Percentiles rank a stretch among this genome's conserved stretches.
These are phyloP conservation scores for Extremus antarcticus DNA, from an alignment of 495 filamentous ascomycete genomes.

Conservation along the genomic window DNA sequence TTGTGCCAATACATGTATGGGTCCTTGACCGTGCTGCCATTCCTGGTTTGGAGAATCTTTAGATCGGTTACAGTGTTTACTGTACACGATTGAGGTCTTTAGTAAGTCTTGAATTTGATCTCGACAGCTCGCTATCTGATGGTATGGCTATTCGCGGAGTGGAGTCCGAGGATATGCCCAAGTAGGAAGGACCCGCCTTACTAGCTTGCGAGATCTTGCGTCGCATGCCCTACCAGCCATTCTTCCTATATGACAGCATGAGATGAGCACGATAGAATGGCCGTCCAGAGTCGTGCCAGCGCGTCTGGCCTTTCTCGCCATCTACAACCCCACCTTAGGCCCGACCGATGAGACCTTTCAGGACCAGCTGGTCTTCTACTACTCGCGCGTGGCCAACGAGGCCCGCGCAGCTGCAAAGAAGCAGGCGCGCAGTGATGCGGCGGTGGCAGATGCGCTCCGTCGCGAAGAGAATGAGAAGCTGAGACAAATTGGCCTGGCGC, in stretches of 20 bases:
- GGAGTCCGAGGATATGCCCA: too few species aligned
- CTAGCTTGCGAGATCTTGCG: neutral
- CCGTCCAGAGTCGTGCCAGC: constrained; percentile 52
- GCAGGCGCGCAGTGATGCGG: constrained; percentile 27
- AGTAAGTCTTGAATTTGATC: too few species aligned
- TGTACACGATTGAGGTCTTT: too few species aligned
- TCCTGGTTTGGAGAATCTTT: too few species aligned
- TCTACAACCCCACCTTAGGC: constrained; percentile 90
- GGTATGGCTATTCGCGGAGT: too few species aligned
- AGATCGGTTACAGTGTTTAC: too few species aligned
- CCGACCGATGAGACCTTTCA: constrained; percentile 74
- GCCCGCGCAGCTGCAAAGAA: constrained; percentile 21
- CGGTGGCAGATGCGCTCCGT: constrained; percentile 29
- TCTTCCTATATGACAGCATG: neutral
- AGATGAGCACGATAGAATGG: constrained; percentile 15
- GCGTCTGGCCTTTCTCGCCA: constrained; percentile 74
- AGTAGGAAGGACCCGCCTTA: neutral
- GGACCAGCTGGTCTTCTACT: constrained; percentile 90
- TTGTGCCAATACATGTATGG: too few species aligned
- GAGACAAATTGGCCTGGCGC: constrained; percentile 90
- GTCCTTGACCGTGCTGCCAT: too few species aligned
- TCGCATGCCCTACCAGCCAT: neutral
- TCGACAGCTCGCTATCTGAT: too few species aligned
- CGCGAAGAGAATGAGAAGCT: constrained; percentile 70
- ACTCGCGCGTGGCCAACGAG: constrained; percentile 46